These are phyloP conservation scores for Lepidopterella palustris DNA, from an alignment of 495 filamentous ascomycete genomes.

Conservation along the genomic window DNA sequence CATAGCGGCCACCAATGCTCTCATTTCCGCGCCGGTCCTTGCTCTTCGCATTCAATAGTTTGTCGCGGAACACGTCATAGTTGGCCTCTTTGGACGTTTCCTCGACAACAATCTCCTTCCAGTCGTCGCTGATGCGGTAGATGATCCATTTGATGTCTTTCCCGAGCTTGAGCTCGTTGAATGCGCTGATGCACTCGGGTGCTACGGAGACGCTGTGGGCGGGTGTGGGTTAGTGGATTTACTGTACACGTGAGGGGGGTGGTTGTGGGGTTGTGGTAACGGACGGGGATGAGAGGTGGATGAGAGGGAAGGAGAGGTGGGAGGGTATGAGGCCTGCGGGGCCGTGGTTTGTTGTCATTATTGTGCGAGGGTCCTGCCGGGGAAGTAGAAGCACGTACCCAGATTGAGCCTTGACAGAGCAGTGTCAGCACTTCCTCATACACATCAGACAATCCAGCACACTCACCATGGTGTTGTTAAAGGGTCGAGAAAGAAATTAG, in stretches of 20 bases:
- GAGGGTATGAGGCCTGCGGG: background rate
- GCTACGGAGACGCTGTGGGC: slow-evolving; percentile 64
- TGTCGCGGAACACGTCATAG: slow-evolving; percentile 60
- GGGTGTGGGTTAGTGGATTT: background rate
- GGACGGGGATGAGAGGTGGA: background rate
- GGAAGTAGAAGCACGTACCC: slow-evolving; percentile 47
- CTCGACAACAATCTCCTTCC: slow-evolving; percentile 79
- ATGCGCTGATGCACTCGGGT: slow-evolving; percentile 71
- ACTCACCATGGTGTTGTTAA: slow-evolving; percentile 24
- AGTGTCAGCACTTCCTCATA: background rate
- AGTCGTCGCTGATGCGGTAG: slow-evolving; percentile 93
- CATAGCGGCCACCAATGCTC: slow-evolving; percentile 67
- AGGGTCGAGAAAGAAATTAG: slow-evolving; percentile 6
- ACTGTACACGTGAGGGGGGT: background rate
- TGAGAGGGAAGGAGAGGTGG: too few relatives aligned
- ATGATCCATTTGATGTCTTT: slow-evolving; percentile 91
- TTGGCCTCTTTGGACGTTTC: slow-evolving; percentile 50
- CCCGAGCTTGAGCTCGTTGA: slow-evolving; percentile 86
- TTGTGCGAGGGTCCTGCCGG: background rate
- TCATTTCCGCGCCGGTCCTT: slow-evolving; percentile 60
- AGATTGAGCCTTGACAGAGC: slow-evolving; percentile 53
- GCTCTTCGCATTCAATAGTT: slow-evolving; percentile 61
- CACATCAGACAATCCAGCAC: slow-evolving; percentile 1
- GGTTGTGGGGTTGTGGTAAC: background rate
- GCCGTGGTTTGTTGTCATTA: background rate